These are phyloP conservation scores for Coprinopsis marcescibilis DNA, from an alignment of 768 basidiomycete genomes.

Conservation along the genomic window DNA sequence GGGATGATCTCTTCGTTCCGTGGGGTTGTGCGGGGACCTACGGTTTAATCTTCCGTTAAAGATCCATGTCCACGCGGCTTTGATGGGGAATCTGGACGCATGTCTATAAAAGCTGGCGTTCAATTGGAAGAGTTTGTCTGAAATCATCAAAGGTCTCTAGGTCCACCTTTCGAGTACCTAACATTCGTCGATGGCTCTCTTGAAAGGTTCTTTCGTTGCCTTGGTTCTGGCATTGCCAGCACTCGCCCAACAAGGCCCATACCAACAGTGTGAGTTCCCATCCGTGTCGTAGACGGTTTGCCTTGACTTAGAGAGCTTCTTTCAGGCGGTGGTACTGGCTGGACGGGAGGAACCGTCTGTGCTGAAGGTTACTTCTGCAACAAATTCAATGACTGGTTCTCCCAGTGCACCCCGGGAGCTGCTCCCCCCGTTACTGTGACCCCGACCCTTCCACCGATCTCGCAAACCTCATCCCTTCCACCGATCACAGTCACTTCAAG, in stretches of 20 bases:
- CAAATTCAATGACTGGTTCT: constrained; percentile 23
- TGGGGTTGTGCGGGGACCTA: too few species aligned
- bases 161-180: too few species aligned
- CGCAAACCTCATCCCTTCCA: neutral
- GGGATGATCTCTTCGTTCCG: too few species aligned
- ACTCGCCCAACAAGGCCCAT: constrained; percentile 23
- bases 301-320: neutral
- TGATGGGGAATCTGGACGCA: neutral
- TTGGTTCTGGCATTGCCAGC: constrained; percentile 22
- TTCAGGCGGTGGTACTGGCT: constrained; percentile 5
- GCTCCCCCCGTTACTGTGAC: constrained; percentile 11
- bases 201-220: constrained; percentile 19
- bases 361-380: neutral
- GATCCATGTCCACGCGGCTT: constrained; percentile 2
- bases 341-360: constrained; percentile 1
- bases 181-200: constrained; percentile 17
- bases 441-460: neutral
- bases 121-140: too few species aligned
- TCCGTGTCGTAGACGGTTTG: too few species aligned
- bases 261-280: constrained; percentile 23
- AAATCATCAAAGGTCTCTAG: too few species aligned
- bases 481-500: too few species aligned
- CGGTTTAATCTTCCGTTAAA: neutral
- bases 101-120: too few species aligned
- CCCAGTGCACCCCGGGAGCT: constrained; percentile 28